Conservation (phyloP, 2,329 filamentous ascomycete genomes). For the Iodosphaeria phyllophila region DNA sequence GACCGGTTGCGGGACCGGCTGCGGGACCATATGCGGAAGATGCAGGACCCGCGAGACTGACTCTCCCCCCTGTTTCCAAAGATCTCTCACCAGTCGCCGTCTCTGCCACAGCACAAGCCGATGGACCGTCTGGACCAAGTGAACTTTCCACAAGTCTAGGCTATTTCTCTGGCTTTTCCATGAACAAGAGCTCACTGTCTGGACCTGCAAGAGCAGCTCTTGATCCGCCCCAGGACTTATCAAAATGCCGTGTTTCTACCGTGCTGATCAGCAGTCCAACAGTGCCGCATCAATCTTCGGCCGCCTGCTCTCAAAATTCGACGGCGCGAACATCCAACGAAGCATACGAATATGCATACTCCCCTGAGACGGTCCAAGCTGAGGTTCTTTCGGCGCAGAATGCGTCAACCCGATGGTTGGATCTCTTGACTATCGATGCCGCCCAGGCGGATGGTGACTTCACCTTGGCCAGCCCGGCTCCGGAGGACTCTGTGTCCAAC, state of each 20-base stretch:
- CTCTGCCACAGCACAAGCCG: neutral
- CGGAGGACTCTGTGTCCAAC: constrained; percentile 2
- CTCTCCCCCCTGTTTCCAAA: neutral
- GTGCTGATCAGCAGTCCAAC: no score
- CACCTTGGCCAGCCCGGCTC: constrained; percentile 8
- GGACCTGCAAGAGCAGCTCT: neutral
- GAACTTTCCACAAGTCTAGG: neutral
- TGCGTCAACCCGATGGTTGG: constrained; percentile 14
- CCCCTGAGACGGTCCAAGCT: constrained; percentile 10
- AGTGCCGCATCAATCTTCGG: neutral
- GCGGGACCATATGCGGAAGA: neutral
- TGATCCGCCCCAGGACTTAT: neutral
- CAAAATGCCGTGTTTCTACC: no score
- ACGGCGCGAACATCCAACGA: constrained; percentile 1
- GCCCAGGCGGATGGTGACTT: constrained; percentile 14
- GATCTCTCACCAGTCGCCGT: neutral
- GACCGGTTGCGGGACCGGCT: neutral
- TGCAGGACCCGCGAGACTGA: neutral
- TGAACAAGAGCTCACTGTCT: neutral
- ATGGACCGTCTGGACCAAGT: neutral
- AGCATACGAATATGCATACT: constrained; percentile 6
- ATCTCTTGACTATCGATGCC: constrained; percentile 12
- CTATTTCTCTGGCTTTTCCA: neutral
- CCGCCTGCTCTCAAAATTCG: neutral
- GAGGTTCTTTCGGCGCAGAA: constrained; percentile 12